A percentile compares a stretch with the other conserved stretches of the same genome.
Evolutionary conservation across 306 rosid species (phyloP).

Genomic region (Begonia fuchsioides): DNA sequence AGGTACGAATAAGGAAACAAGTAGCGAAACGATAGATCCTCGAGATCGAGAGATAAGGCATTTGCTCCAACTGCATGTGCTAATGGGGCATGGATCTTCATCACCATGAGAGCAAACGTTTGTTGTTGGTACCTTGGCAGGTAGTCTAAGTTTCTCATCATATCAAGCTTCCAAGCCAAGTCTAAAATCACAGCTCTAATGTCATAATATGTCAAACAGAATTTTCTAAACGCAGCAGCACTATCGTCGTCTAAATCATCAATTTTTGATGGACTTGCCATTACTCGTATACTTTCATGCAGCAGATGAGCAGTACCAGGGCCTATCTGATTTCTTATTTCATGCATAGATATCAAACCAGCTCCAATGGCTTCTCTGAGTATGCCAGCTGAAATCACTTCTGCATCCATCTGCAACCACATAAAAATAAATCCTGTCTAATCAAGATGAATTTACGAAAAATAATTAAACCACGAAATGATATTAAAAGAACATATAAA

Average conservation of each 20-base stretch:
- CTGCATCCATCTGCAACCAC: constrained; percentile 73
- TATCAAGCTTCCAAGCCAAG: constrained; percentile 57
- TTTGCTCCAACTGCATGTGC: constrained; percentile 79
- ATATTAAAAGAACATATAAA: too few species aligned
- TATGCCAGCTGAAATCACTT: constrained; percentile 74
- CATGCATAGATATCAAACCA: constrained; percentile 29
- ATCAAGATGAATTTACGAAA: too few species aligned
- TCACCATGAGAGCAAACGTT: constrained; percentile 47
- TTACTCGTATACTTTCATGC: constrained; percentile 62
- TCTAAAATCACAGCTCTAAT: constrained; percentile 69
- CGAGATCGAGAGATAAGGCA: constrained; percentile 53
- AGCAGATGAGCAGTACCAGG: constrained; percentile 55
- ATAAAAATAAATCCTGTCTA: background rate
- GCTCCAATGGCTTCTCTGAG: constrained; percentile 47
- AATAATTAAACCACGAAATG: too few species aligned
- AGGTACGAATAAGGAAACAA: constrained; percentile 74
- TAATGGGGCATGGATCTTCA: constrained; percentile 70
- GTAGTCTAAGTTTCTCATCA: constrained; percentile 55
- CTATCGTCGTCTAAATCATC: constrained; percentile 50
- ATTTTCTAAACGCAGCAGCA: constrained; percentile 66
- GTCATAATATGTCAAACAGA: constrained; percentile 69
- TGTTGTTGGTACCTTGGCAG: constrained; percentile 79
- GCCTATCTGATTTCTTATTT: constrained; percentile 43
- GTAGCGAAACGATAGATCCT: constrained; percentile 68
- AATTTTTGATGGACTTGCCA: constrained; percentile 26